Percentiles rank a stretch among this genome's conserved stretches.
phyloP scores from a whole-genome alignment of 495 filamentous ascomycete species.

The Polyplosphaeria fusca region DNA sequence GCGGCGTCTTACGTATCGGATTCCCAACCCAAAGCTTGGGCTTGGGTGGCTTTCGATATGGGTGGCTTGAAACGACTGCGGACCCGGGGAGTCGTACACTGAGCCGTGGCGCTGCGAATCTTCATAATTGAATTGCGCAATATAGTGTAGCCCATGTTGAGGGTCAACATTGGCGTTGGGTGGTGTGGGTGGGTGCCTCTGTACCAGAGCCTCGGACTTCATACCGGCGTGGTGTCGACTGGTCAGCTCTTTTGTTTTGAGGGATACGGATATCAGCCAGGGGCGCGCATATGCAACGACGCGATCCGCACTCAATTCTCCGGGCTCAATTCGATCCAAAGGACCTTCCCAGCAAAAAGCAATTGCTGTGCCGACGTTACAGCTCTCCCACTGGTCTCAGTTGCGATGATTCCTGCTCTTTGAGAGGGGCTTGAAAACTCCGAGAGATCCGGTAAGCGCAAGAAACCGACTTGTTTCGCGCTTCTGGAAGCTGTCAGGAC shows the following conservation, averaged over 20 bases:
- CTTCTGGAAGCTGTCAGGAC: slow-evolving; percentile 27
- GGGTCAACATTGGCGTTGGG: slow-evolving; percentile 24
- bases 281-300: not conserved
- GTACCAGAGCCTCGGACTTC: slow-evolving; percentile 32
- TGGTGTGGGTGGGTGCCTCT: slow-evolving; percentile 32
- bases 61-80: slow-evolving; percentile 11
- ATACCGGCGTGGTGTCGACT: slow-evolving; percentile 6
- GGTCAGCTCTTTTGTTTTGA: too few relatives aligned
- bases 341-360: too few relatives aligned
- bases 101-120: slow-evolving; percentile 12
- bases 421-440: not conserved
- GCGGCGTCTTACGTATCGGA: slow-evolving; percentile 44
- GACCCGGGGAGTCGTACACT: slow-evolving; percentile 25
- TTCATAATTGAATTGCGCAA: slow-evolving; percentile 31
- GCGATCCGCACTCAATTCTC: not conserved
- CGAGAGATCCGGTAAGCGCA: not conserved
- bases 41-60: slow-evolving; percentile 25
- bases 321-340: not conserved
- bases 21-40: slow-evolving; percentile 41
- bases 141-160: slow-evolving; percentile 31
- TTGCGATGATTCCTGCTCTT: not conserved
- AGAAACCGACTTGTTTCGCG: slow-evolving; percentile 2
- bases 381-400: too few relatives aligned
- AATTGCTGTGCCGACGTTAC: too few relatives aligned
- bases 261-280: too few relatives aligned